A percentile compares a stretch with the other conserved stretches of the same genome.
phyloP scores from a whole-genome alignment of 352 stramenopile genomes.

The Plasmopara viticola region DNA sequence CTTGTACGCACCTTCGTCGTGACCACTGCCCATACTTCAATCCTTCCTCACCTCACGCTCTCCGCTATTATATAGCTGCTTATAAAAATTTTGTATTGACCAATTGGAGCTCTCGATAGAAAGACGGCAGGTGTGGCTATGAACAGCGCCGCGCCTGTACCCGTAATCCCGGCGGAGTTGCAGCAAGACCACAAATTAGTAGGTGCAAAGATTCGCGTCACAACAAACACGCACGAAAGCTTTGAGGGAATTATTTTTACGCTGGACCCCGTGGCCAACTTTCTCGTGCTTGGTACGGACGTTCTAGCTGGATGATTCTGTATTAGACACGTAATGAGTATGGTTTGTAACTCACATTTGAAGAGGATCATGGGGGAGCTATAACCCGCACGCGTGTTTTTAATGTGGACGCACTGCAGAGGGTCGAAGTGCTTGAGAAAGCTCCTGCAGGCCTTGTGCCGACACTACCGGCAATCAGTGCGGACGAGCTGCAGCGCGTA shows the following conservation, averaged over 20 bases:
- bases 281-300: constrained; percentile 67
- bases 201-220: constrained; percentile 58
- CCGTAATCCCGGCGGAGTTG: constrained; percentile 47
- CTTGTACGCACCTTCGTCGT: constrained; percentile 54
- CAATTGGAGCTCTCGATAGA: constrained; percentile 1
- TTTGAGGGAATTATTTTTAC: constrained; percentile 78
- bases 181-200: constrained; percentile 55
- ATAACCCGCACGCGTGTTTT: constrained; percentile 76
- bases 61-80: constrained; percentile 1
- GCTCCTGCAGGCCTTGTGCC: constrained; percentile 39
- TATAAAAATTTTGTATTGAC: neutral
- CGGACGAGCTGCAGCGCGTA: constrained; percentile 65
- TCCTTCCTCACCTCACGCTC: constrained; percentile 16
- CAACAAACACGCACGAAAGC: constrained; percentile 35
- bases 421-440: constrained; percentile 55
- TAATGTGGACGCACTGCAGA: constrained; percentile 61
- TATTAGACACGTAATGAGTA: no score
- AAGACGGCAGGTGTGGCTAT: constrained; percentile 17
- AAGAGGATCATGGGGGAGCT: constrained; percentile 51
- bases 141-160: constrained; percentile 36
- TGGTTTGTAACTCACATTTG: neutral
- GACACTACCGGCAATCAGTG: constrained; percentile 44
- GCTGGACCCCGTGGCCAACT: constrained; percentile 66
- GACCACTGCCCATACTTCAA: constrained; percentile 51
- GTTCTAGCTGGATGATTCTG: no score